A percentile compares a stretch with the other conserved stretches of the same genome.
These are phyloP conservation scores for Xylaria sp. DNA, from an alignment of 2,329 filamentous ascomycete genomes.

Conservation along the genomic window DNA sequence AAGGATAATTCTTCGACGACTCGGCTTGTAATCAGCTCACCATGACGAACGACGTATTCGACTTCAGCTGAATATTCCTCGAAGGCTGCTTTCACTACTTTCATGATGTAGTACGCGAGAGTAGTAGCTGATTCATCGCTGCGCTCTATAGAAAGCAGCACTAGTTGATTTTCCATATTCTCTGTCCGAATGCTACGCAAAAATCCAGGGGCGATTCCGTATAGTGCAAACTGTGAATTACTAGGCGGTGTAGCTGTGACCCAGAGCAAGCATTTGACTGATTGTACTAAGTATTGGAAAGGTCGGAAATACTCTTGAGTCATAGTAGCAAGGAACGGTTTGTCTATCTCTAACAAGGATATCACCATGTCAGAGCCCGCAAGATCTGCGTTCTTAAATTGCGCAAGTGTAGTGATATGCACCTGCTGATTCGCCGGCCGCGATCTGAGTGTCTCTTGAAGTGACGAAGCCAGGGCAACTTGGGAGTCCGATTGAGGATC, in stretches of 20 bases:
- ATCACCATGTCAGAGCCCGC: conserved; percentile 39
- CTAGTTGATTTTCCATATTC: conserved; percentile 43
- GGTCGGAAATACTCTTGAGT: conserved; percentile 40
- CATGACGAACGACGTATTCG: conserved; percentile 37
- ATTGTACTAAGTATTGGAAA: conserved; percentile 41
- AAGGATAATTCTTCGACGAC: conserved; percentile 29
- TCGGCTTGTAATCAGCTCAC: conserved; percentile 31
- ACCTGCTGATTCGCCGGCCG: neutral
- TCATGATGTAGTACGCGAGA: conserved; percentile 35
- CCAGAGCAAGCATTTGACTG: conserved; percentile 45
- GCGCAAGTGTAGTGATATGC: conserved; percentile 1
- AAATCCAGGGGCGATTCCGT: conserved; percentile 44
- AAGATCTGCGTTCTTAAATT: neutral
- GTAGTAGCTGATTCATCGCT: neutral
- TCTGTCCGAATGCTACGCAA: conserved; percentile 47
- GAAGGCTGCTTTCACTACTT: conserved; percentile 38
- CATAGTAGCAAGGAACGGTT: conserved; percentile 44
- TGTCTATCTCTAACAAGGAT: conserved; percentile 41
- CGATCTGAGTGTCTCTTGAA: neutral
- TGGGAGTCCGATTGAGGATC: conserved; percentile 38
- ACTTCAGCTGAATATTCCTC: conserved; percentile 31
- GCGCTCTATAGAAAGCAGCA: conserved; percentile 41
- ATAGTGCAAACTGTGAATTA: conserved; percentile 39
- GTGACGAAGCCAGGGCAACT: conserved; percentile 14
- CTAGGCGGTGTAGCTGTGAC: conserved; percentile 37